Percentiles rank a stretch among this genome's conserved stretches.
phyloP scores from a whole-genome alignment of 768 basidiomycete genomes.

The Rhizopogon sp. region DNA sequence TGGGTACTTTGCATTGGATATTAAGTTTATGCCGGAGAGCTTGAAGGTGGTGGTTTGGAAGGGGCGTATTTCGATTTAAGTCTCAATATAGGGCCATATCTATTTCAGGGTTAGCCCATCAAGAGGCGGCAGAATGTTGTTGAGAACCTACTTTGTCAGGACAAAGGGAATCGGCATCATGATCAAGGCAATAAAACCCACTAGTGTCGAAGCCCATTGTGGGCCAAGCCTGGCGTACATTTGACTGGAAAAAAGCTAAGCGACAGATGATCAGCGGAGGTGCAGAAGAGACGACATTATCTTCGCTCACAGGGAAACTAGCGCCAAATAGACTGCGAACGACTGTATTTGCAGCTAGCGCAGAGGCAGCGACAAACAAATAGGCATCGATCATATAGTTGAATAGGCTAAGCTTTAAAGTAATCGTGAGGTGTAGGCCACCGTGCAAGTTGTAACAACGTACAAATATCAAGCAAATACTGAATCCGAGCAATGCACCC shows the following conservation, averaged over 20 bases:
- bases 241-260: conserved; percentile 45
- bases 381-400: conserved; percentile 65
- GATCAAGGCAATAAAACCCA: conserved; percentile 45
- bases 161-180: conserved; percentile 52
- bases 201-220: conserved; percentile 53
- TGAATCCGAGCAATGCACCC: conserved; percentile 46
- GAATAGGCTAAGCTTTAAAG: conserved; percentile 41
- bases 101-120: background rate
- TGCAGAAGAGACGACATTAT: background rate
- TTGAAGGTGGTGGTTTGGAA: conserved; percentile 7
- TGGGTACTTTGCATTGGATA: background rate
- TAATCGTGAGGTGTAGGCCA: conserved; percentile 1
- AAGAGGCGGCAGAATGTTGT: background rate
- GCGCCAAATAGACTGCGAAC: conserved; percentile 50
- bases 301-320: conserved; percentile 32
- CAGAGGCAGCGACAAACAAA: conserved; percentile 48
- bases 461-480: conserved; percentile 52
- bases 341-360: conserved; percentile 49
- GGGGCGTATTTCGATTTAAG: conserved; percentile 40
- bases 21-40: conserved; percentile 3
- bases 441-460: conserved; percentile 15
- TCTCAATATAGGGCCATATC: conserved; percentile 39
- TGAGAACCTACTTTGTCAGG: conserved; percentile 21
- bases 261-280: conserved; percentile 1
- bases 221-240: conserved; percentile 49